Evolutionary conservation across 106 monocot species (phyloP), one percentile per base, ranked within the genome.

Genomic region (Chionographis japonica): DNA sequence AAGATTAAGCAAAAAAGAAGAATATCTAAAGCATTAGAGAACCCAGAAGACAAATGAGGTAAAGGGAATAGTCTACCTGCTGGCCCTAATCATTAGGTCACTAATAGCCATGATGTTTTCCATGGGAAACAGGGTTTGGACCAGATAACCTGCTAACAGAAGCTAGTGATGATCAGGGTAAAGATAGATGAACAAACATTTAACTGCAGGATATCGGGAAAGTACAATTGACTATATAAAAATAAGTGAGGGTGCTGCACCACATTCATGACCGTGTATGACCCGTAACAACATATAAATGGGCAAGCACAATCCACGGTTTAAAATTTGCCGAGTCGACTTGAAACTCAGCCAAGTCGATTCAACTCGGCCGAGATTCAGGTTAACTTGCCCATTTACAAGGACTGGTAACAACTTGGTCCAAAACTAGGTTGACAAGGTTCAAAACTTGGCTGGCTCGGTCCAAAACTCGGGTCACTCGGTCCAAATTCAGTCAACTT

Each of bases 91-190:
- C 72, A 68, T 41, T 57, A 50, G 58, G 52, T 70, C 40, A 57
- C 84, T 94, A 94, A 80, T 94, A 93, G 73, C 81, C 89, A 94
- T 84, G 89, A 70, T 84, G 89, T 82, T 94, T 89, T 51, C 86
- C 89, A 66, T 83, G 84, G 70, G 86, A 77, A 75, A 80, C 42
- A 73, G 82, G 78, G 81, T 81, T 83, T 74, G 70, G 75, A 72
- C 83, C 93, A 81, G 86, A 79, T 79, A 89, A 93, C 89, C 93
- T 93, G 86, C 69, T 89, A 70, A 79, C 62, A 86, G 39, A 79
- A 86, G 72, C 65, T 69, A 54, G 18, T 18, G 51, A 27, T 27
- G 27, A 68, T 90, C 63, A 83, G 75, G 78, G 76, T 27, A 46
- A 62, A 58, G 15, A 61, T 58, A 63, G 65, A 68, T 37, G 52